Conservation (phyloP, 352 stramenopile species). For the Bremia lactucae region DNA sequence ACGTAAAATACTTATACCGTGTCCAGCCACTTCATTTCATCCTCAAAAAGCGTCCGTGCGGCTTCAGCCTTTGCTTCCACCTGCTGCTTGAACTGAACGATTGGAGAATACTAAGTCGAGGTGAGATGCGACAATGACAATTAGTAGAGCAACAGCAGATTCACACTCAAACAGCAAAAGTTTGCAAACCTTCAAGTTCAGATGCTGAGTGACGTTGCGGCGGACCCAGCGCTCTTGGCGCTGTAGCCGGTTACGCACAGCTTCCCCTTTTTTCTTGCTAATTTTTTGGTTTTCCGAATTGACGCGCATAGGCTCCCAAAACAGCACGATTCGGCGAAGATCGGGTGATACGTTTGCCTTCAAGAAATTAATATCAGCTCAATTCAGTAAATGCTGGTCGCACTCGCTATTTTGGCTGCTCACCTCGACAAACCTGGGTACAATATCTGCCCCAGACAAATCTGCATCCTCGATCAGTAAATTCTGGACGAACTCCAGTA, state of each 20-base stretch:
- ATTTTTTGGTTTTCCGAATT: constrained; percentile 66
- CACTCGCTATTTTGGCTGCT: background rate
- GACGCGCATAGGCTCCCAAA: constrained; percentile 57
- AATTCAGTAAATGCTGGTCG: too few relatives aligned
- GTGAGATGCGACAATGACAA: background rate
- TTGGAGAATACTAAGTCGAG: constrained; percentile 55
- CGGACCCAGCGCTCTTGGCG: constrained; percentile 60
- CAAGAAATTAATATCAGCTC: background rate
- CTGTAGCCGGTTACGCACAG: constrained; percentile 49
- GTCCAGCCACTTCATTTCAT: constrained; percentile 74
- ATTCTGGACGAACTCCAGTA: constrained; percentile 60
- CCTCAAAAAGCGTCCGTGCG: constrained; percentile 48
- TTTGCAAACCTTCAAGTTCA: constrained; percentile 66
- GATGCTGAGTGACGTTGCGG: constrained; percentile 51
- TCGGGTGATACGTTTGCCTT: constrained; percentile 63
- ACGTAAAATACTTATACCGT: too few relatives aligned
- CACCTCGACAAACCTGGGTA: constrained; percentile 65
- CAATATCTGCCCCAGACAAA: constrained; percentile 40
- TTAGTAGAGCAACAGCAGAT: background rate
- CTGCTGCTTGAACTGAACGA: constrained; percentile 69
- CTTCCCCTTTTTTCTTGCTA: constrained; percentile 60
- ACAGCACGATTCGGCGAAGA: constrained; percentile 52
- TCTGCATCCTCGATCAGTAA: constrained; percentile 57
- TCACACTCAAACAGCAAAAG: background rate
- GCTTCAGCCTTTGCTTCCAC: constrained; percentile 54